Conservation (phyloP, 345 rosid species). For the Conringia planisiliqua region DNA sequence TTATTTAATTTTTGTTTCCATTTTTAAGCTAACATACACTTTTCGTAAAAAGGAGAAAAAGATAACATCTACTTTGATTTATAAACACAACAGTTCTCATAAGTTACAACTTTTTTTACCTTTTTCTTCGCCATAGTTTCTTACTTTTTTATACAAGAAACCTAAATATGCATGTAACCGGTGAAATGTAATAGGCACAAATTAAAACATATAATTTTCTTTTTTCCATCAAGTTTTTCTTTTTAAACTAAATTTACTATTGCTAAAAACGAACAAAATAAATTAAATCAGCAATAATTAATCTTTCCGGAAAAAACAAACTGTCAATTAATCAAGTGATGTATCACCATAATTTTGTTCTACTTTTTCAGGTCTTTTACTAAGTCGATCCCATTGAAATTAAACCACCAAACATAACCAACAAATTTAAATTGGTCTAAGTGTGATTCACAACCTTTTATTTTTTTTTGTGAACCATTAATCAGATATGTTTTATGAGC, state of each 20-base stretch:
- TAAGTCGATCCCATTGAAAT: background rate
- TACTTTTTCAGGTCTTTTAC: background rate
- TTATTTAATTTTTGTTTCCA: background rate
- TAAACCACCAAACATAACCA: background rate
- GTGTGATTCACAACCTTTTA: background rate
- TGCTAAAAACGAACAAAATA: background rate
- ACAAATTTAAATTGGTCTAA: background rate
- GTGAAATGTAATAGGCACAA: background rate
- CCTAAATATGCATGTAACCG: background rate
- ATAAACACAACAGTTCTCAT: background rate
- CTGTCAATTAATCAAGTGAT: background rate
- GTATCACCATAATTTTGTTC: background rate
- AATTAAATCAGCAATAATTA: background rate
- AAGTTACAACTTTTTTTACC: background rate
- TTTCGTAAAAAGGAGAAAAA: background rate
- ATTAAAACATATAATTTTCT: background rate
- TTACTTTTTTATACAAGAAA: background rate
- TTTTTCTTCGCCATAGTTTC: background rate
- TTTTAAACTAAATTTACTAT: no score
- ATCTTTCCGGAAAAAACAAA: background rate
- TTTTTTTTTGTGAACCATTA: background rate
- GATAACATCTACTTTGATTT: background rate
- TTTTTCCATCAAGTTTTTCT: background rate
- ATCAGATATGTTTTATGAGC: background rate
- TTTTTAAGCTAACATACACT: constrained; percentile 1